Evolutionary conservation across 768 basidiomycete genomes (phyloP), one percentile per base, ranked within the genome.

Genomic region (Albatrellus ellisii): DNA sequence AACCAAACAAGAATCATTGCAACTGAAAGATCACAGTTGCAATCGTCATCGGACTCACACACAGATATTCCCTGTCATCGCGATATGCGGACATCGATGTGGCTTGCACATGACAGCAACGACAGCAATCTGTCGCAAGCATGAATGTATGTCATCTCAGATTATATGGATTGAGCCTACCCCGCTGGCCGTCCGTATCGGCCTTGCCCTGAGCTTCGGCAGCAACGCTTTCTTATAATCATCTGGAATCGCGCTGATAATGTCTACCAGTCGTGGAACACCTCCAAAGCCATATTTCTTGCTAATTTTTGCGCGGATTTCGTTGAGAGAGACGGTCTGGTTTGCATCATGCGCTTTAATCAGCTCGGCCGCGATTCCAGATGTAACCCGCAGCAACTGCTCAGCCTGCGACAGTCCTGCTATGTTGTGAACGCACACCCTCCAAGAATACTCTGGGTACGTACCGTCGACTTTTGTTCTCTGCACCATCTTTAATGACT

Each of bases 81-180:
- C 95, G 43, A 99, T 98, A 64, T 99, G 95, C 4, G 95, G 95
- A 68, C 95, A 99, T 41, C 95, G 76, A 68, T 99, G 95, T 1
- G 95, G 95, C 56, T 98, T 99, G 67, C 91, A 94, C 95, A 99
- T 99, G n/a, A 99, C 94, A 7, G 95, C 95, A 11, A 99, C 95
- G 18, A 98, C 94, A 12, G 94, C 95, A 45, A 98, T 92, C 90
- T 94, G 35, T 26, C 14, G 33, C 24, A 20, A 3, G 28, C 37
- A 12, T 15, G 22, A 39, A 41, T 27, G 12, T 24, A 1, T 6
- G 11, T 40, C 24, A 12, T n/a, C 15, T 7, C 17, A 40, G 12
- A 12, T 14, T 7, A 6, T 6, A 32, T 31, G 27, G 20, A 34
- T n/a, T 34, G n/a, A 6, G 69, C 80, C 54, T 53, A 92, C 92